These are phyloP conservation scores for Clonostachys rosea DNA, from an alignment of 2,329 filamentous ascomycete species.

Conservation along the genomic window DNA sequence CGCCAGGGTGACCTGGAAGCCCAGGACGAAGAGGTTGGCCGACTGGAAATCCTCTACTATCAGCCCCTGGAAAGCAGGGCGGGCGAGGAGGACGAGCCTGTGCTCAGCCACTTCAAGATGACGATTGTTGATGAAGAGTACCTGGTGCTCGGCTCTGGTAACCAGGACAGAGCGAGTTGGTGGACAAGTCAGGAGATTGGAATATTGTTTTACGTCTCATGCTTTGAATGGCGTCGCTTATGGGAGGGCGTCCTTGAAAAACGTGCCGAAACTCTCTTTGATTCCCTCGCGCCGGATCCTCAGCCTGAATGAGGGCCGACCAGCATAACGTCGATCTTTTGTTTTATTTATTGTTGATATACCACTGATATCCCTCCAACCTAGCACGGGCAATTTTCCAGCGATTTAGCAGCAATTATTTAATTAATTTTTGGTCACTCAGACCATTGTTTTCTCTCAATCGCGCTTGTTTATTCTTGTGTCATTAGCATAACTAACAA, in stretches of 20 bases:
- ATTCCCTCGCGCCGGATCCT: no score
- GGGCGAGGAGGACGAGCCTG: constrained; percentile 47
- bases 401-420: no score
- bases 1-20: constrained; percentile 30
- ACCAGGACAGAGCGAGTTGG: constrained; percentile 83
- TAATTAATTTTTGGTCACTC: no score
- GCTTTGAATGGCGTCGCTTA: constrained; percentile 23
- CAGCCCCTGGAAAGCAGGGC: constrained; percentile 24
- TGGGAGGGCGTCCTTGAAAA: constrained; percentile 31
- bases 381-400: no score
- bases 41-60: constrained; percentile 57
- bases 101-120: constrained; percentile 75
- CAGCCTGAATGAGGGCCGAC: no score
- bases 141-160: constrained; percentile 71
- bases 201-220: constrained; percentile 48
- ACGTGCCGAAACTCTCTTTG: constrained; percentile 24
- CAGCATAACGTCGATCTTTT: no score
- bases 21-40: constrained; percentile 27
- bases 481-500: no score
- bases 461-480: no score
- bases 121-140: constrained; percentile 66
- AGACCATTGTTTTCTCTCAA: no score
- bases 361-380: no score
- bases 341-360: no score
- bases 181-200: constrained; percentile 83